These are phyloP conservation scores for Fraxinus dipetala DNA, from an alignment of 305 asterid genomes.

Conservation along the genomic window DNA sequence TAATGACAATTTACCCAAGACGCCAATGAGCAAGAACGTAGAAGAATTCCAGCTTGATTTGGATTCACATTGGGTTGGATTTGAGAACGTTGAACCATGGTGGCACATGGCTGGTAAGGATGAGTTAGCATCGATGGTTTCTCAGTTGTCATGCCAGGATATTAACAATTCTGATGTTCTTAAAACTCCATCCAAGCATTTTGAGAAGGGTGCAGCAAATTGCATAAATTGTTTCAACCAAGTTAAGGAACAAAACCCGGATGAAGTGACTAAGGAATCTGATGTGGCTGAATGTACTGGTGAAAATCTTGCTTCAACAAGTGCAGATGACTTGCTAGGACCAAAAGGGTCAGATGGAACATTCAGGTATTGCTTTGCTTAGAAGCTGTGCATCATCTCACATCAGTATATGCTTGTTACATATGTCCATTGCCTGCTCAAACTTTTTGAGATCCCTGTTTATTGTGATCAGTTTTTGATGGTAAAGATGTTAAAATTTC, in stretches of 20 bases:
- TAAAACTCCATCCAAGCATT: slow-evolving; percentile 27
- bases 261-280: slow-evolving; percentile 20
- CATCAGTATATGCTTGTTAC: background rate
- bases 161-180: slow-evolving; percentile 25
- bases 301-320: slow-evolving; percentile 25
- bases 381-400: background rate
- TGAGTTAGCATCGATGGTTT: slow-evolving; percentile 37
- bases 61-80: slow-evolving; percentile 50
- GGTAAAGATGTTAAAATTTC: background rate
- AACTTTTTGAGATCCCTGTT: background rate
- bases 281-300: slow-evolving; percentile 14
- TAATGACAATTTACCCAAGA: slow-evolving; percentile 17
- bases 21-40: slow-evolving; percentile 5
- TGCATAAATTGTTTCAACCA: slow-evolving; percentile 20
- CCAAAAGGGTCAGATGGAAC: slow-evolving; percentile 31
- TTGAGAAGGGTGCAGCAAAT: slow-evolving; percentile 29
- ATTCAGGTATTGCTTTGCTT: slow-evolving; percentile 42
- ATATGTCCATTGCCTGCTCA: background rate
- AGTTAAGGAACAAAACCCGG: slow-evolving; percentile 18
- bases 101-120: slow-evolving; percentile 54
- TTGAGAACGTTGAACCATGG: slow-evolving; percentile 63
- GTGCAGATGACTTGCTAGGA: slow-evolving; percentile 18
- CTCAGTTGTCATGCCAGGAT: slow-evolving; percentile 33
- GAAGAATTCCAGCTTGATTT: slow-evolving; percentile 24
- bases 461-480: background rate